These are phyloP conservation scores for Cladophialophora exuberans DNA, from an alignment of 2,329 filamentous ascomycete genomes.

Conservation along the genomic window DNA sequence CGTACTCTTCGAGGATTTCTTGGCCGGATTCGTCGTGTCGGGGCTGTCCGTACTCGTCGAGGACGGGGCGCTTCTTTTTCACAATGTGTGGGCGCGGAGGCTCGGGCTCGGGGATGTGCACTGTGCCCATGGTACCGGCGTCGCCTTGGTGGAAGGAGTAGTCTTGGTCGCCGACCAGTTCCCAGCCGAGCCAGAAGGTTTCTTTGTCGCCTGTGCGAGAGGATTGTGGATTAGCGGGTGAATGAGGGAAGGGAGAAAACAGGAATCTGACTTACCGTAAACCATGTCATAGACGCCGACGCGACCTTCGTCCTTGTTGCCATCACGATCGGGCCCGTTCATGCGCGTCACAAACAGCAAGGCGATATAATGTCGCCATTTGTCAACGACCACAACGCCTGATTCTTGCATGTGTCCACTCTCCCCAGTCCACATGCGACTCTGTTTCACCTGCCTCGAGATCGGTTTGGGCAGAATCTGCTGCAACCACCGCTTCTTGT, in stretches of 20 bases:
- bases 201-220: conserved; percentile 49
- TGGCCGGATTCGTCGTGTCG: conserved; percentile 17
- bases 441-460: conserved; percentile 44
- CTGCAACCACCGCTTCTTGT: conserved; percentile 45
- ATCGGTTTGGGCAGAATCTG: conserved; percentile 49
- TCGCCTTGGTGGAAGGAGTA: conserved; percentile 51
- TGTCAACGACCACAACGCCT: conserved; percentile 53
- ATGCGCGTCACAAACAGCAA: conserved; percentile 43
- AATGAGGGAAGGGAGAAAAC: neutral
- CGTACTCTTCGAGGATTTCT: conserved; percentile 16
- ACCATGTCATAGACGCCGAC: conserved; percentile 53
- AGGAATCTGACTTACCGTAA: conserved; percentile 41
- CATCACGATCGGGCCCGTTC: conserved; percentile 50
- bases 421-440: conserved; percentile 34
- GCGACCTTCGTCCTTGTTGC: conserved; percentile 40
- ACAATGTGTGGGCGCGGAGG: conserved; percentile 1
- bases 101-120: conserved; percentile 17
- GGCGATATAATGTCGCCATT: conserved; percentile 50
- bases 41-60: conserved; percentile 30
- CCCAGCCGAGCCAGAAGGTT: conserved; percentile 56
- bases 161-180: conserved; percentile 47
- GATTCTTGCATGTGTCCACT: conserved; percentile 45
- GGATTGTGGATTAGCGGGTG: neutral
- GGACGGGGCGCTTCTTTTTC: conserved; percentile 10
- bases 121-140: conserved; percentile 33